phyloP scores from a whole-genome alignment of 306 rosid species.

The Lagenaria siceraria region DNA sequence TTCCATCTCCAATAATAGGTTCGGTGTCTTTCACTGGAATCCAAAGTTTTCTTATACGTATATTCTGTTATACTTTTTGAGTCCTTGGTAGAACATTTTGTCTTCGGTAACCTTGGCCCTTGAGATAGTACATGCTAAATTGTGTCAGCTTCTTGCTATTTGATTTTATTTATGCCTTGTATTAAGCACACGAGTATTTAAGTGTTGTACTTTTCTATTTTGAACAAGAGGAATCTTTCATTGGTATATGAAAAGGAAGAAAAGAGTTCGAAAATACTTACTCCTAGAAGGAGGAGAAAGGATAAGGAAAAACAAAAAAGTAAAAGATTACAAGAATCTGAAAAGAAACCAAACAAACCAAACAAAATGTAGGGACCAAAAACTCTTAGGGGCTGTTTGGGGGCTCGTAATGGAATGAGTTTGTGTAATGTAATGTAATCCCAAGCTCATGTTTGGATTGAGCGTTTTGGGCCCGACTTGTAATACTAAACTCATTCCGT shows the following conservation, averaged over 20 bases:
- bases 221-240: background rate
- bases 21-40: slow-evolving; percentile 6
- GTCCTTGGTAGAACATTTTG: background rate
- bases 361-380: background rate
- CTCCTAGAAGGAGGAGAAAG: background rate
- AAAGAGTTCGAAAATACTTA: background rate
- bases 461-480: too few relatives aligned
- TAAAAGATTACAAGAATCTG: background rate
- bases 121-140: background rate
- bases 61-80: background rate
- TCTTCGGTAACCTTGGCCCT: background rate
- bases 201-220: too few relatives aligned
- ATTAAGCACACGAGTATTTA: background rate
- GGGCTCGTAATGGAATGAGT: too few relatives aligned
- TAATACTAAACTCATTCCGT: too few relatives aligned
- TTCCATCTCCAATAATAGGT: slow-evolving; percentile 98
- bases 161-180: background rate
- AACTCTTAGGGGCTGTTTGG: too few relatives aligned
- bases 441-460: too few relatives aligned
- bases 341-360: background rate
- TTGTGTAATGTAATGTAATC: too few relatives aligned
- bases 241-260: too few relatives aligned
- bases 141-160: background rate
- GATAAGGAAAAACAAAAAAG: background rate
- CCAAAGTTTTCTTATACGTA: background rate